Evolutionary conservation across 2,329 filamentous ascomycete species (phyloP).

Genomic region (Verticillium nubilum): DNA sequence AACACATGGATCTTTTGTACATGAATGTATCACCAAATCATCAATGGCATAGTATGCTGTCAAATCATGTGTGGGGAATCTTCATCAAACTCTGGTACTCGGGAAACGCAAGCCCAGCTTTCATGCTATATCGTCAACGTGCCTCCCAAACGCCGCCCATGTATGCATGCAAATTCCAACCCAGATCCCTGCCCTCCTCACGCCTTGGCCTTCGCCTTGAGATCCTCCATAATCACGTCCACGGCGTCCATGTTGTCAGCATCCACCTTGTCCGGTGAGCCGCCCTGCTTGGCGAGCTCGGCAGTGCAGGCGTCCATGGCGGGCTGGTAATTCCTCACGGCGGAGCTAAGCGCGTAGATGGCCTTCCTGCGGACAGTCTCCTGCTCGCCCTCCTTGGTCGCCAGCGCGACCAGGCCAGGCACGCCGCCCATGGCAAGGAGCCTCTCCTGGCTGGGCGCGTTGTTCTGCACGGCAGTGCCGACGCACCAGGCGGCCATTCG

Average conservation of each 20-base stretch:
- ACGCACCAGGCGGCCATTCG: constrained; percentile 91
- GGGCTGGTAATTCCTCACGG: constrained; percentile 84
- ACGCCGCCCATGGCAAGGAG: constrained; percentile 60
- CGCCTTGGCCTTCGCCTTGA: constrained; percentile 39
- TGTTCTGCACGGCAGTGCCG: constrained; percentile 95
- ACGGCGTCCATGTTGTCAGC: constrained; percentile 83
- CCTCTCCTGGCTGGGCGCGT: constrained; percentile 75
- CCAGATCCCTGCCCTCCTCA: not conserved
- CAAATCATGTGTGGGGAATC: not conserved
- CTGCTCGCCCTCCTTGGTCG: constrained; percentile 52
- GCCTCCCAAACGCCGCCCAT: constrained; percentile 31
- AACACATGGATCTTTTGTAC: constrained; percentile 10
- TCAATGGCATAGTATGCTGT: not conserved
- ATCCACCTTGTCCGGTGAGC: constrained; percentile 59
- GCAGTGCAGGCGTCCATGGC: constrained; percentile 64
- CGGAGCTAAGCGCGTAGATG: constrained; percentile 80
- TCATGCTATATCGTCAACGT: not conserved
- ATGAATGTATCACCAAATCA: constrained; percentile 11
- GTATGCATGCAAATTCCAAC: constrained; percentile 14
- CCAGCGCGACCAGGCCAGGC: constrained; percentile 61
- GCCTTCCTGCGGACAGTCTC: constrained; percentile 75
- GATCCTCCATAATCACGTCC: constrained; percentile 64
- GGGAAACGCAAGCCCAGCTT: not conserved
- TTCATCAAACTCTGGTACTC: not conserved
- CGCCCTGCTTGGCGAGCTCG: constrained; percentile 53